Base-by-base conservation (phyloP, 768 basidiomycete genomes). In the Leccinum pellstonianum region DNA sequence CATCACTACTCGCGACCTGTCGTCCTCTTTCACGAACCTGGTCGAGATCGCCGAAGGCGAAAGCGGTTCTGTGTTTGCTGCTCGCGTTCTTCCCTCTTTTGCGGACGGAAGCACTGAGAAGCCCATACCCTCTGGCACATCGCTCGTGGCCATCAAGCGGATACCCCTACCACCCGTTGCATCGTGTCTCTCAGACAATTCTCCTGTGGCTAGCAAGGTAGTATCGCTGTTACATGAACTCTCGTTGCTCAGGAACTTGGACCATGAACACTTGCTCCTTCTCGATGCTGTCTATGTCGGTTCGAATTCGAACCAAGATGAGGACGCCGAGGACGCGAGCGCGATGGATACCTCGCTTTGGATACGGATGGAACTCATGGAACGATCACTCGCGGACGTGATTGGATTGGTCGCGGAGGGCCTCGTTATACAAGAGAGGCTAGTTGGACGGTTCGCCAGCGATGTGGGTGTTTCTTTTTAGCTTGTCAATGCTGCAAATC, bases 331-430 rank as follows among this genome's bases (percentile, higher is more conserved):
- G 21, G 57, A 52, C 27, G 55, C 61, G 4, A 27, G 31, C 3
- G 35, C 29, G 7, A 64, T 75, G 21, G 86, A 86, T 58, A 83
- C 84, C 62, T 81, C 85, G 59, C 73, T 94, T 38, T 94, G 92
- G 92, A 87, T 94, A 52, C 78, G 87, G 62, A 94, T 94, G 92
- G 91, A 93, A 71, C 82, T 93, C 33, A 92, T 94, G 91, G 90
- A 92, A 66, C 80, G 91, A 62, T 92, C 90, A 69, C 76, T 94
- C 64, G 92, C 92, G 65, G 92, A 94, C 70, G 81, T 94, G 50
- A 79, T 93, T 15, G 83, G 78, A 15, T 72, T 92, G 19, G 83
- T 83, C 7, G 81, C 76, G 12, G 78, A 83, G 60, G 90, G 89
- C 0, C 71, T 91, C 38, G 77, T 81, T 64, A 61, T 94, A 52